Percentiles rank a stretch among this genome's conserved stretches.
phyloP scores from a whole-genome alignment of 768 basidiomycete genomes.

The Phaeotremella skinneri region DNA sequence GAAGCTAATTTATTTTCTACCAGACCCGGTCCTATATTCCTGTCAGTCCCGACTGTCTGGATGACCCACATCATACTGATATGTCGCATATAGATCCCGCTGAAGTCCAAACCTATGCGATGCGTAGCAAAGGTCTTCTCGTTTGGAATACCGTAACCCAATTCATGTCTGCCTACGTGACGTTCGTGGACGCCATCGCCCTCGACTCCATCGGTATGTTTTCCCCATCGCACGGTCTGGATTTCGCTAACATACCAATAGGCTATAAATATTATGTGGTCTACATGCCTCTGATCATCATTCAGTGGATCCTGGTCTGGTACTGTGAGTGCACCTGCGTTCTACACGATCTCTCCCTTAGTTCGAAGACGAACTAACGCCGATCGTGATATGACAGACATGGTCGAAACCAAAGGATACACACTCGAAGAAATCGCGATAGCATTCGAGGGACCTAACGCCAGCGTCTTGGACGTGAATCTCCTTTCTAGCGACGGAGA shows the following conservation, averaged over 20 bases:
- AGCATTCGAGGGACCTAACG: conserved; percentile 39
- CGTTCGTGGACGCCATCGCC: conserved; percentile 65
- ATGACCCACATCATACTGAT: conserved; percentile 25
- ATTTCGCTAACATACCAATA: conserved; percentile 5
- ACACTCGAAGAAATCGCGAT: conserved; percentile 49
- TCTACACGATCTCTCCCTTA: neutral
- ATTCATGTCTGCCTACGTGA: conserved; percentile 68
- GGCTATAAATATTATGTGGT: conserved; percentile 51
- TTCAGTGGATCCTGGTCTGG: conserved; percentile 49
- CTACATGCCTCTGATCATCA: conserved; percentile 51
- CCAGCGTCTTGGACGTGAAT: conserved; percentile 4
- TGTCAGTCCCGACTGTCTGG: conserved; percentile 6
- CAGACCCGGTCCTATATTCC: conserved; percentile 9
- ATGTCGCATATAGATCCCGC: conserved; percentile 42
- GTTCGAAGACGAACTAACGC: neutral
- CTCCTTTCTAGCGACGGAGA: neutral
- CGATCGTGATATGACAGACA: conserved; percentile 22
- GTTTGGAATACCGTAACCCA: conserved; percentile 55
- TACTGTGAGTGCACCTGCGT: conserved; percentile 33
- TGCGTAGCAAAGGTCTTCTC: conserved; percentile 52
- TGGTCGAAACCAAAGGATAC: conserved; percentile 45
- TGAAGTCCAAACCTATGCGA: conserved; percentile 52
- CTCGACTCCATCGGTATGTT: conserved; percentile 42
- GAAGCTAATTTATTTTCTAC: neutral
- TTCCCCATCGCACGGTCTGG: neutral